Evolutionary conservation across 2,329 filamentous ascomycete genomes (phyloP).

Genomic region (Stemphylium vesicarium): DNA sequence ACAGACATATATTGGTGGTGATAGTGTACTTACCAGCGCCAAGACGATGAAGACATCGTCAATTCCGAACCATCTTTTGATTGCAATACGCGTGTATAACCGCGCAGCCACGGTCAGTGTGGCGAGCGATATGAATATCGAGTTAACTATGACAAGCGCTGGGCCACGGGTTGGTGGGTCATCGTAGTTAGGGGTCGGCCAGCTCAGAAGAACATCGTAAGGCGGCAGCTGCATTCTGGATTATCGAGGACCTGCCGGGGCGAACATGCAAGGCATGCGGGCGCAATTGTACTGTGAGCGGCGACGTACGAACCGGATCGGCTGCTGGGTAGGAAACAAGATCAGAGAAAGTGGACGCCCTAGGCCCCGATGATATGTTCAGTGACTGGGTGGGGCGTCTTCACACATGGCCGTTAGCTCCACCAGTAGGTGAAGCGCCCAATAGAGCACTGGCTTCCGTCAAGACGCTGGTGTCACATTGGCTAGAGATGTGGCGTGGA

Average conservation of each 20-base stretch:
- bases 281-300: not conserved
- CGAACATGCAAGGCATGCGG: conserved; percentile 11
- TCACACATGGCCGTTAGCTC: conserved; percentile 5
- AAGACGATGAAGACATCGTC: conserved; percentile 53
- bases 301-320: not conserved
- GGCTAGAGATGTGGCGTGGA: not conserved
- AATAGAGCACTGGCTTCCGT: conserved; percentile 2
- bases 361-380: conserved; percentile 8
- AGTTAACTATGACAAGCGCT: conserved; percentile 49
- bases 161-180: conserved; percentile 49
- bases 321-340: not conserved
- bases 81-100: conserved; percentile 49
- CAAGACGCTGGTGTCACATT: conserved; percentile 6
- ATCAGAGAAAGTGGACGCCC: not conserved
- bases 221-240: conserved; percentile 40
- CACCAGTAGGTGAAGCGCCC: not conserved
- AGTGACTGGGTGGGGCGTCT: not conserved
- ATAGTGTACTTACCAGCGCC: conserved; percentile 42
- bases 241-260: conserved; percentile 7
- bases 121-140: conserved; percentile 48
- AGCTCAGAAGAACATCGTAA: conserved; percentile 39
- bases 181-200: conserved; percentile 51
- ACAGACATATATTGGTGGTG: not conserved
- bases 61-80: conserved; percentile 53
- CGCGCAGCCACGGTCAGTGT: conserved; percentile 46